phyloP scores from a whole-genome alignment of 768 basidiomycete species.

The Termitomyces sp. region DNA sequence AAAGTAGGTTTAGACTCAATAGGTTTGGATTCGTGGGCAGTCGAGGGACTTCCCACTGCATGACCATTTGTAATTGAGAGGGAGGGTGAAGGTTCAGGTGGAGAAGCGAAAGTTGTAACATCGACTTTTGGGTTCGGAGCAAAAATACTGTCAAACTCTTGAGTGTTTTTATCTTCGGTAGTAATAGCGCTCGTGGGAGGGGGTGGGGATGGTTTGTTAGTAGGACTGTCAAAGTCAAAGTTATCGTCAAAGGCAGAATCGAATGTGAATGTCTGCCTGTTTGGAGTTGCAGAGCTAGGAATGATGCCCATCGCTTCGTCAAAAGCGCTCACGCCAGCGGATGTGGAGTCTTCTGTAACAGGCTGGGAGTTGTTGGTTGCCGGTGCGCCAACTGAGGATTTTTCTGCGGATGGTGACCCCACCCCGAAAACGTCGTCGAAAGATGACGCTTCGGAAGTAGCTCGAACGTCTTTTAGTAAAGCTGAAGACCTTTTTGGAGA shows the following conservation, averaged over 20 bases:
- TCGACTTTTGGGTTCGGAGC: conserved; percentile 7
- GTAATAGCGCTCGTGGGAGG: conserved; percentile 16
- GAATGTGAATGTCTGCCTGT: conserved; percentile 51
- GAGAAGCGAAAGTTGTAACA: neutral
- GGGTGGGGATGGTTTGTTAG: conserved; percentile 28
- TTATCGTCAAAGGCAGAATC: conserved; percentile 53
- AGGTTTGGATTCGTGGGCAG: neutral
- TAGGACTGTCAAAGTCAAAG: conserved; percentile 56
- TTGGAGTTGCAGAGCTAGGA: conserved; percentile 30
- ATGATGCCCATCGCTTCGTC: conserved; percentile 71
- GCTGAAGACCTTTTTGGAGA: conserved; percentile 17
- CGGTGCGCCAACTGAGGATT: neutral
- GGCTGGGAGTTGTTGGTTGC: conserved; percentile 4
- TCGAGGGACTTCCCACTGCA: neutral
- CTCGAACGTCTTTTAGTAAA: conserved; percentile 3
- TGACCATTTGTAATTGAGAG: neutral
- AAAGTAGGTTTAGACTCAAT: conserved; percentile 22
- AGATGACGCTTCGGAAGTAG: conserved; percentile 13
- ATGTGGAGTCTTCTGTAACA: conserved; percentile 11
- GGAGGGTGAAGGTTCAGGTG: neutral
- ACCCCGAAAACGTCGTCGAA: conserved; percentile 61
- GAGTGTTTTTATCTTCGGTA: conserved; percentile 4
- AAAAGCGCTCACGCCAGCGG: conserved; percentile 61
- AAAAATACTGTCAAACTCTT: conserved; percentile 33
- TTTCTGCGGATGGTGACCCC: conserved; percentile 18